Conservation (phyloP, 2,329 filamentous ascomycete species). For the Aspergillus unguis region DNA sequence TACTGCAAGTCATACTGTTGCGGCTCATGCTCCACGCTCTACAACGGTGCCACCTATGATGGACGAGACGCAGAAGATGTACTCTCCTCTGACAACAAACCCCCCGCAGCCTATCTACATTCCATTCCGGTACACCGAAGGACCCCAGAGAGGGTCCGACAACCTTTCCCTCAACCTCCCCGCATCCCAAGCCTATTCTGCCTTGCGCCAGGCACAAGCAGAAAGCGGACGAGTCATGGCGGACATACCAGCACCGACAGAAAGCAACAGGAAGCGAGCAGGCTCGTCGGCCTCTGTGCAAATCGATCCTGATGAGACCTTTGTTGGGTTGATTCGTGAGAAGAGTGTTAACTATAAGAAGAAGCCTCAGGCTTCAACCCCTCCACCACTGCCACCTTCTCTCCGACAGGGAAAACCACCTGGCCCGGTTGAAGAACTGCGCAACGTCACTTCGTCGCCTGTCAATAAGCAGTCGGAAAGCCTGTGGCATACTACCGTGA, state of each 20-base stretch:
- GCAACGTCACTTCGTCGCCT: constrained; percentile 33
- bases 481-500: constrained; percentile 31
- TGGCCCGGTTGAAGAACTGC: constrained; percentile 33
- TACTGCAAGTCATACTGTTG: background rate
- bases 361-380: constrained; percentile 24
- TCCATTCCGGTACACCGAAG: constrained; percentile 45
- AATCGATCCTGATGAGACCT: constrained; percentile 43
- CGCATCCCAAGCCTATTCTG: constrained; percentile 48
- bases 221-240: constrained; percentile 45
- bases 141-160: constrained; percentile 41
- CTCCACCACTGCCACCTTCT: constrained; percentile 30
- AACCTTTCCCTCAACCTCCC: constrained; percentile 39
- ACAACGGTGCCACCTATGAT: constrained; percentile 27
- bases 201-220: constrained; percentile 43
- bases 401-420: constrained; percentile 29
- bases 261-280: constrained; percentile 7
- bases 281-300: constrained; percentile 21
- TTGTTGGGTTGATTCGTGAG: constrained; percentile 46
- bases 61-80: constrained; percentile 19
- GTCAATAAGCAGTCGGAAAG: constrained; percentile 34
- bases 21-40: constrained; percentile 17
- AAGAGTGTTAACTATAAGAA: constrained; percentile 43
- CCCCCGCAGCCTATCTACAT: constrained; percentile 44
- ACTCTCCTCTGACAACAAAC: constrained; percentile 33
- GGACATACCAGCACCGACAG: constrained; percentile 21